Percentiles rank a stretch among this genome's conserved stretches.
These are phyloP conservation scores for Cadophora sp. DNA, from an alignment of 2,329 filamentous ascomycete genomes.

Conservation along the genomic window DNA sequence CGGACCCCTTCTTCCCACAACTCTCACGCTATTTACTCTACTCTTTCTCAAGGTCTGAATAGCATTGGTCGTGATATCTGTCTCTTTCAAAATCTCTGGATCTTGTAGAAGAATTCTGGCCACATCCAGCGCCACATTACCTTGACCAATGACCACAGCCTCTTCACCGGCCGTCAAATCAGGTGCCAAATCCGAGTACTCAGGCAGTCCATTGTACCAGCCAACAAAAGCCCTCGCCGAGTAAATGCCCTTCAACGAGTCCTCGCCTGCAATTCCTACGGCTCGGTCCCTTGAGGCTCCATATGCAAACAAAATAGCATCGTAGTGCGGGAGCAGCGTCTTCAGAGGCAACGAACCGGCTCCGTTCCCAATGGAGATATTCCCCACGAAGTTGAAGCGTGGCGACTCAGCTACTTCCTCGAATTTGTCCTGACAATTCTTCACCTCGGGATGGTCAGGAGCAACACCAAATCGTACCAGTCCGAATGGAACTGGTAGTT, in stretches of 20 bases:
- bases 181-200: constrained; percentile 75
- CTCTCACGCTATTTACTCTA: constrained; percentile 77
- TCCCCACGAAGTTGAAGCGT: constrained; percentile 90
- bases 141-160: constrained; percentile 89
- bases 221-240: constrained; percentile 94
- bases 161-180: constrained; percentile 78
- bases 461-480: constrained; percentile 94
- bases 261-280: constrained; percentile 82
- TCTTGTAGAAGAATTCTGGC: constrained; percentile 84
- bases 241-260: constrained; percentile 73
- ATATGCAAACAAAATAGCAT: constrained; percentile 91
- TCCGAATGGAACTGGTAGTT: constrained; percentile 89
- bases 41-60: constrained; percentile 75
- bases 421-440: constrained; percentile 97
- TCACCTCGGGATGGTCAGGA: constrained; percentile 98
- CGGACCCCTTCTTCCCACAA: constrained; percentile 90
- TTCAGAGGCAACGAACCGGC: constrained; percentile 66
- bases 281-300: constrained; percentile 85
- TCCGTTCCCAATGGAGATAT: constrained; percentile 74
- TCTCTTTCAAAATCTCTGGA: constrained; percentile 74
- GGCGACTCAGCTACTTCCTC: constrained; percentile 83
- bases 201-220: constrained; percentile 97
- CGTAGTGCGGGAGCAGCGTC: constrained; percentile 80
- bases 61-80: constrained; percentile 89
- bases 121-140: constrained; percentile 95